Percentiles rank a stretch among this genome's conserved stretches.
Conservation (phyloP, 352 stramenopile species). For the Saprolegnia diclina region DNA sequence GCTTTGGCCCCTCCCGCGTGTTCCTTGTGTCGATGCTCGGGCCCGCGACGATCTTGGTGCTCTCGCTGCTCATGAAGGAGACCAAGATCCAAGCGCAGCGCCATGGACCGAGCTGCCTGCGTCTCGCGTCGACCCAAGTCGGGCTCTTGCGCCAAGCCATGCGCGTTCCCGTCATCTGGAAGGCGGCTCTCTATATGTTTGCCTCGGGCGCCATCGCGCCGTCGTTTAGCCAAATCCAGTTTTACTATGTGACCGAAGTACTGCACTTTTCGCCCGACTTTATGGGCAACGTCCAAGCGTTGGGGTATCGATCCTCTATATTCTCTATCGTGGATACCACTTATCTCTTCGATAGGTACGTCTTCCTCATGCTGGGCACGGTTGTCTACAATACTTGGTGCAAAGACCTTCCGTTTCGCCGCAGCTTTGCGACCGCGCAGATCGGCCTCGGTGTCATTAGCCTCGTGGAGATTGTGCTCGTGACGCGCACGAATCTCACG, state of each 20-base stretch:
- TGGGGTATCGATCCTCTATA: constrained; percentile 38
- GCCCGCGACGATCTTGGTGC: constrained; percentile 85
- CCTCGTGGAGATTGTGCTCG: constrained; percentile 78
- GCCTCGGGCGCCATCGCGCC: constrained; percentile 90
- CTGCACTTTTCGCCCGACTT: constrained; percentile 94
- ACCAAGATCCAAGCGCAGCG: constrained; percentile 31
- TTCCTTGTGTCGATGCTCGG: constrained; percentile 89
- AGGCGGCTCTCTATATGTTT: constrained; percentile 95
- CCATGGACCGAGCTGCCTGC: neutral
- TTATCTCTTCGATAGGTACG: constrained; percentile 32
- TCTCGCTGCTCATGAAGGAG: constrained; percentile 88
- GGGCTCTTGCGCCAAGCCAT: constrained; percentile 8
- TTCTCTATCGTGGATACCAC: constrained; percentile 16
- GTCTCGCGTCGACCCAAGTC: constrained; percentile 10
- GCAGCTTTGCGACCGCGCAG: constrained; percentile 89
- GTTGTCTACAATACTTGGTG: constrained; percentile 83
- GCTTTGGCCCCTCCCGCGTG: constrained; percentile 85
- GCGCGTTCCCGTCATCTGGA: constrained; percentile 83
- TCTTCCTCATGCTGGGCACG: constrained; percentile 74
- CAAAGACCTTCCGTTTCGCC: constrained; percentile 89
- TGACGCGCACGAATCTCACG: constrained; percentile 88
- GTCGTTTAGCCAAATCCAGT: constrained; percentile 91
- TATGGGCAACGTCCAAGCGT: constrained; percentile 79
- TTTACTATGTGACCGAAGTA: constrained; percentile 95
- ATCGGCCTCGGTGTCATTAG: constrained; percentile 65